Base-by-base conservation (phyloP, 225 moss, liverwort and hornwort genomes). In the Sphagnum contortum region DNA sequence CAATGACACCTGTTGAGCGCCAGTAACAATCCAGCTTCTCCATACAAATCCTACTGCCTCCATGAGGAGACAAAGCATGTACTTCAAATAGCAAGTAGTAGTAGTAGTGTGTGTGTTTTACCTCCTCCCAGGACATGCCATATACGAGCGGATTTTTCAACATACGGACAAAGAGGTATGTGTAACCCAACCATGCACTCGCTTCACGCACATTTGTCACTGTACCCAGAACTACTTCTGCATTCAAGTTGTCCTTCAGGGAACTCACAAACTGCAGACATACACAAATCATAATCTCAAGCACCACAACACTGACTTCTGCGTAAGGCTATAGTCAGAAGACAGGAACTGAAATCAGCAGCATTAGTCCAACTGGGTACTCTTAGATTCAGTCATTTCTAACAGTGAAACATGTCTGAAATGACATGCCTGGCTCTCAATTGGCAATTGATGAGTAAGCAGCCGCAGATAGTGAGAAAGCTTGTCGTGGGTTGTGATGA, bases 121-220 rank as follows among this genome's bases (percentile, higher is more conserved):
- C 94, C 93, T 98, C 93, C 78, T 93, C 98, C 98, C 98, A 98
- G 60, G 87, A 84, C 90, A 98, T 98, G 58, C 93, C 98, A 77
- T 98, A 98, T 12, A 98, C 98, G 67, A 98, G 93, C 3, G 98
- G 98, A 74, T 93, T 98, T 75, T 93, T 87, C 66, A 83, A 73
- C 89, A 98, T 98, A 50, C 98, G 90, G 61, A 98, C 98, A 71
- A 82, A 98, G 13, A 98, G 77, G 73, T 98, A 98, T n/a, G 98
- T 98, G 69, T 98, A 98, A 13, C 98, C 86, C 73, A 98, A 76
- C 98, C 98, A 98, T 59, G 90, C 80, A 75, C 79, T 77, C 49
- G 98, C 91, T 79, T 98, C 98, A 68, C 91, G 83, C 57, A 98
- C 84, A 81, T 98, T 93, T 12, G 93, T 93, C 64, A 98, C 98